Evolutionary conservation across 2,329 filamentous ascomycete species (phyloP), one percentile per base, ranked within the genome.

Genomic region (Alternaria longipes): DNA sequence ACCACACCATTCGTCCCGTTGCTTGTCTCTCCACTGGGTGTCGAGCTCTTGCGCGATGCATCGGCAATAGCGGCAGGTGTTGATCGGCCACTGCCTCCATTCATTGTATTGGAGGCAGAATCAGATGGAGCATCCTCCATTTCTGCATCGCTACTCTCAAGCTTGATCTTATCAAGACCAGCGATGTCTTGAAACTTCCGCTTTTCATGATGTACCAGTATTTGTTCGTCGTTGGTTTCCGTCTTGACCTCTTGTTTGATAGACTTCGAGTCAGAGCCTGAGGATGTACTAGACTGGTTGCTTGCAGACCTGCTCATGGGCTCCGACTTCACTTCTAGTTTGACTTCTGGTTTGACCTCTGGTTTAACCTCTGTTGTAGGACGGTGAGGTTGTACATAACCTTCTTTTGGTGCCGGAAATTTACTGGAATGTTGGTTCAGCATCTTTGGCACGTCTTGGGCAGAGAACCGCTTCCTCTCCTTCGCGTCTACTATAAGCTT

Each of bases 401-500:
- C 72, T 38, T 66, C 69, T 53, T 66, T 71, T 36, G 72, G 73
- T 8, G 75, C 75, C 20, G 75, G 75, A 59, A 79, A 83, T 7
- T 70, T 70, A 41, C 74, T 79, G 28, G 86, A 85, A 42, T 86
- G 84, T 64, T 82, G 83, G 44, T 81, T 79, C 16, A 91, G 81
- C 71, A 90, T 81, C 22, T 70, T 79, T 60, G 82, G 73, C 2
- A 91, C 74, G 71, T 91, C 83, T 12, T 87, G 94, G 42, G 87
- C 85, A 0, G 92, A 97, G 77, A 95, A 97, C 9, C 90, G 83
- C 63, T 91, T 86, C 73, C 95, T 87, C 20, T 81, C 78, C 71
- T 89, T 89, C 6, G 95, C 91, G 79, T 99, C 91, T 34, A 91
- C 86, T 54, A 99, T 92, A 44, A 99, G 85, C 65, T 90, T 90